Percentiles rank a stretch among this genome's conserved stretches.
These are phyloP conservation scores for Botryotinia globosa DNA, from an alignment of 2,329 filamentous ascomycete genomes.

Conservation along the genomic window DNA sequence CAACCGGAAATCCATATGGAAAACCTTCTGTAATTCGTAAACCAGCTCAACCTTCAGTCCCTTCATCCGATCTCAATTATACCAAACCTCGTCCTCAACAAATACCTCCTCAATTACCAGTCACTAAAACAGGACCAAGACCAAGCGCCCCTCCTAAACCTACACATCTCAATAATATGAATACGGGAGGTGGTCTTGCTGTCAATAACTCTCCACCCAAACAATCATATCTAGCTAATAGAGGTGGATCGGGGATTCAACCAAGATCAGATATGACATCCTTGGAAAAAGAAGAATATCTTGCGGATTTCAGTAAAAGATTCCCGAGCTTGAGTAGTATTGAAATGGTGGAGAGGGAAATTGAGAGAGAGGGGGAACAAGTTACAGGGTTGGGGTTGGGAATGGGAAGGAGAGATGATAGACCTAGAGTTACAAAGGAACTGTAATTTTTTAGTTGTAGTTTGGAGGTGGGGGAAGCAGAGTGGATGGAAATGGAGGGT, in stretches of 20 bases:
- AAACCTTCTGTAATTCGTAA: slow-evolving; percentile 44
- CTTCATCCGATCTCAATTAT: slow-evolving; percentile 31
- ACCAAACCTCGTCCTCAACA: slow-evolving; percentile 30
- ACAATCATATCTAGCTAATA: slow-evolving; percentile 41
- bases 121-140: slow-evolving; percentile 41
- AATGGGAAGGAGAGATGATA: slow-evolving; percentile 17
- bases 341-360: slow-evolving; percentile 53
- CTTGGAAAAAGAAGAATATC: slow-evolving; percentile 62
- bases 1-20: slow-evolving; percentile 30
- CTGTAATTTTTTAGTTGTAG: background rate
- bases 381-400: slow-evolving; percentile 17
- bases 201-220: slow-evolving; percentile 47
- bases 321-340: slow-evolving; percentile 83
- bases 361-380: slow-evolving; percentile 22
- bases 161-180: slow-evolving; percentile 56
- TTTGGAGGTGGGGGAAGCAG: background rate
- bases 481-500: background rate
- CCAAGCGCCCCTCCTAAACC: slow-evolving; percentile 62
- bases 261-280: slow-evolving; percentile 54
- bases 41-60: slow-evolving; percentile 38
- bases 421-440: slow-evolving; percentile 14
- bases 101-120: slow-evolving; percentile 29
- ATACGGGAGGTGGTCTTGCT: slow-evolving; percentile 40
- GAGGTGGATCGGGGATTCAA: slow-evolving; percentile 33
- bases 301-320: slow-evolving; percentile 72